Evolutionary conservation across 352 stramenopile species (phyloP).

Genomic region (Phytophthora litchii): DNA sequence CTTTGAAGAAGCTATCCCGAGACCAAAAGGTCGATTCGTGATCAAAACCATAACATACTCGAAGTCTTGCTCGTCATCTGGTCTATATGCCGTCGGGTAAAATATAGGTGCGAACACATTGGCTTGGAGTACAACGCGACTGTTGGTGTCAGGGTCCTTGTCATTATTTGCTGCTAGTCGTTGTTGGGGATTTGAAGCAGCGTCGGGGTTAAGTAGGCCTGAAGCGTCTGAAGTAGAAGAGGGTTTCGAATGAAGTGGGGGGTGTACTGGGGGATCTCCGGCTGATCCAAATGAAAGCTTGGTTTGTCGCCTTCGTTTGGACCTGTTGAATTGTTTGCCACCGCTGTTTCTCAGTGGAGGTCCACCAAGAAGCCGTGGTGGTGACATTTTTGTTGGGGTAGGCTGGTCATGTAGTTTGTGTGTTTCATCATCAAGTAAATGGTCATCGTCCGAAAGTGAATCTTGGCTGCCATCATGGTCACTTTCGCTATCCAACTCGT

Average conservation of each 20-base stretch:
- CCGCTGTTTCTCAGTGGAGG: slow-evolving; percentile 10
- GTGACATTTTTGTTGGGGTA: slow-evolving; percentile 28
- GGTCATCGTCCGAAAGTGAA: slow-evolving; percentile 29
- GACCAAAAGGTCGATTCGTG: slow-evolving; percentile 53
- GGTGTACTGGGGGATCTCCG: slow-evolving; percentile 6
- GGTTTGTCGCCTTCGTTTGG: slow-evolving; percentile 43
- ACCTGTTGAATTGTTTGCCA: slow-evolving; percentile 13
- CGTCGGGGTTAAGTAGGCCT: not conserved
- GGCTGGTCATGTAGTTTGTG: slow-evolving; percentile 9
- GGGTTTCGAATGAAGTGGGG: slow-evolving; percentile 1
- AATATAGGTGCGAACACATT: slow-evolving; percentile 44
- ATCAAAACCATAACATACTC: slow-evolving; percentile 74
- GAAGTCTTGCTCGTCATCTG: slow-evolving; percentile 36
- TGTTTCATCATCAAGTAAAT: slow-evolving; percentile 2
- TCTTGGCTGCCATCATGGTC: slow-evolving; percentile 37
- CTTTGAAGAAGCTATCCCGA: slow-evolving; percentile 42
- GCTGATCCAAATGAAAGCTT: slow-evolving; percentile 36
- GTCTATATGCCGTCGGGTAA: slow-evolving; percentile 27
- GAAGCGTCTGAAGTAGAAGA: not conserved
- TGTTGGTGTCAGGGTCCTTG: slow-evolving; percentile 11
- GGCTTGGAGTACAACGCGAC: slow-evolving; percentile 27
- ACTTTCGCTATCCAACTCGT: slow-evolving; percentile 49
- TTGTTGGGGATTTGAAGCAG: slow-evolving; percentile 1
- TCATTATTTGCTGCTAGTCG: not conserved
- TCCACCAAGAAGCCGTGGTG: slow-evolving; percentile 22